A percentile compares a stretch with the other conserved stretches of the same genome.
These are phyloP conservation scores for Xylaria sp. DNA, from an alignment of 2,329 filamentous ascomycete species.

Conservation along the genomic window DNA sequence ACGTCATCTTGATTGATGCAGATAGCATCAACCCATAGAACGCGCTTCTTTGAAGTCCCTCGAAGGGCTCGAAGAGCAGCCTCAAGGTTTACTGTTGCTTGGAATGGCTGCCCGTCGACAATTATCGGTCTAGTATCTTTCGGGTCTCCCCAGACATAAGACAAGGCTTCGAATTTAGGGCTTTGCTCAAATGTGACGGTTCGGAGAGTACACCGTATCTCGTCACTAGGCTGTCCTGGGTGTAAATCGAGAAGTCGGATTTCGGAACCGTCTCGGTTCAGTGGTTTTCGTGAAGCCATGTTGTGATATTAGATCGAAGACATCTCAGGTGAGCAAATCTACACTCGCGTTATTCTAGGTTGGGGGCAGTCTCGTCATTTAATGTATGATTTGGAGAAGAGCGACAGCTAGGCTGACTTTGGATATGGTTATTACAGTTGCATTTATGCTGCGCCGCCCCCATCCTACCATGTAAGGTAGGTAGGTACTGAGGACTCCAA, in stretches of 20 bases:
- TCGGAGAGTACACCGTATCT: background rate
- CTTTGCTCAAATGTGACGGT: background rate
- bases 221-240: background rate
- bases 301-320: too few relatives aligned
- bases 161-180: background rate
- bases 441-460: too few relatives aligned
- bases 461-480: too few relatives aligned
- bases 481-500: too few relatives aligned
- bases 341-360: too few relatives aligned
- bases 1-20: background rate
- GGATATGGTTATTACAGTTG: too few relatives aligned
- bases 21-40: conserved; percentile 2
- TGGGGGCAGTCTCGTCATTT: too few relatives aligned
- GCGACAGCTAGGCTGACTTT: too few relatives aligned
- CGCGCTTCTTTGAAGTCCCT: background rate
- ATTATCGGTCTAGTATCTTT: background rate
- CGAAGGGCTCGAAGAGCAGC: background rate
- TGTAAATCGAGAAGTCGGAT: background rate
- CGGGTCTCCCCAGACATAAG: background rate
- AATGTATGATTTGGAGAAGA: too few relatives aligned
- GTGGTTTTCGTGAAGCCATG: too few relatives aligned
- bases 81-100: background rate
- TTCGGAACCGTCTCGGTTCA: background rate
- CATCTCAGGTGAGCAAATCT: too few relatives aligned
- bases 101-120: background rate